phyloP scores from a whole-genome alignment of 2,329 filamentous ascomycete genomes.

The Cadophora gregata region DNA sequence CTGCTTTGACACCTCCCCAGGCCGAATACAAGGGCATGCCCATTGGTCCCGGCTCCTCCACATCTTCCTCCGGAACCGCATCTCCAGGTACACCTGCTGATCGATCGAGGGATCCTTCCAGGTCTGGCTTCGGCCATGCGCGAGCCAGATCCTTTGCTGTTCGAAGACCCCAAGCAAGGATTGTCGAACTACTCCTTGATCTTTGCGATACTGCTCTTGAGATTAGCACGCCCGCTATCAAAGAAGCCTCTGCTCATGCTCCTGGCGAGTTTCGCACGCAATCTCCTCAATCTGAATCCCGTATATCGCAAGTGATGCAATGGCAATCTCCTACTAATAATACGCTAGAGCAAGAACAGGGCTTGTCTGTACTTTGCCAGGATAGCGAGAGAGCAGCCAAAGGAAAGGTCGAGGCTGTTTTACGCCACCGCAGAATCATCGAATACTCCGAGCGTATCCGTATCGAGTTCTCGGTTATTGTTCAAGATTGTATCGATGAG shows the following conservation, averaged over 20 bases:
- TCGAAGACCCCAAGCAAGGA: constrained; percentile 85
- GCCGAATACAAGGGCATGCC: constrained; percentile 88
- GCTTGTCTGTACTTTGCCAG: constrained; percentile 82
- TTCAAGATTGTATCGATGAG: constrained; percentile 94
- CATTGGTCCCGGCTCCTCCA: constrained; percentile 75
- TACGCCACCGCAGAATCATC: constrained; percentile 88
- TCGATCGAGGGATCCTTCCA: constrained; percentile 72
- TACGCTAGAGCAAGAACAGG: constrained; percentile 91
- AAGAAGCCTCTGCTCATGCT: constrained; percentile 73
- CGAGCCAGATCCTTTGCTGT: constrained; percentile 90
- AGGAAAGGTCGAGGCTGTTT: constrained; percentile 90
- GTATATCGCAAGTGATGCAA: constrained; percentile 91
- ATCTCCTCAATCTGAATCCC: constrained; percentile 93
- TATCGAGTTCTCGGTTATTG: constrained; percentile 88
- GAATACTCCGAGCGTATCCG: constrained; percentile 97
- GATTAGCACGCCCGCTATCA: constrained; percentile 92
- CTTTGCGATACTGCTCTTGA: constrained; percentile 95
- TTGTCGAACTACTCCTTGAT: constrained; percentile 93
- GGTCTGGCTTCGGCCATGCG: constrained; percentile 74
- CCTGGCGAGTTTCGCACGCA: constrained; percentile 86
- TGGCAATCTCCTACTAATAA: constrained; percentile 96
- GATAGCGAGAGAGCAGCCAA: constrained; percentile 87
- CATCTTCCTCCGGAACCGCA: constrained; percentile 72
- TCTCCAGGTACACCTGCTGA: constrained; percentile 75
- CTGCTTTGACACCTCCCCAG: constrained; percentile 53